phyloP scores from a whole-genome alignment of 139 green algal genomes.

The Chlorella sorokiniana region DNA sequence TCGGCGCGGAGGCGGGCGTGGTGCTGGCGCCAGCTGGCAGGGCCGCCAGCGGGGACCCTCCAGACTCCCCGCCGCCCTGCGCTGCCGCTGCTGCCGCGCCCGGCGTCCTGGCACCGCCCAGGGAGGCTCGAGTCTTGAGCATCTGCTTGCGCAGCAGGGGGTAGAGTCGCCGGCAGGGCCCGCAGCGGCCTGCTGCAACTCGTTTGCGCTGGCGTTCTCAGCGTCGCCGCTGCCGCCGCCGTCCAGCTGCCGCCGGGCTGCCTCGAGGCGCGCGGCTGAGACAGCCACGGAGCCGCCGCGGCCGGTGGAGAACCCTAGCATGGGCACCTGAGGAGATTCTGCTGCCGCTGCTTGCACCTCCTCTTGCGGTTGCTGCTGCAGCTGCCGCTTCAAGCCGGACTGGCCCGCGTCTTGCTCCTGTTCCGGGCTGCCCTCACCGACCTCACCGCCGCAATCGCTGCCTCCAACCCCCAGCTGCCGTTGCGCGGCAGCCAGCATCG shows the following conservation, averaged over 20 bases:
- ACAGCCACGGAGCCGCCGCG: neutral
- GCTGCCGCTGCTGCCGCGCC: neutral
- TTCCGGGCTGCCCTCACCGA: neutral
- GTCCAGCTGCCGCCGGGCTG: neutral
- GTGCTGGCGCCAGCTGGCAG: neutral
- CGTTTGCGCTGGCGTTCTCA: neutral
- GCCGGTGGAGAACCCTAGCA: neutral
- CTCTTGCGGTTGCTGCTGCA: neutral
- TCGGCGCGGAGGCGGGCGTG: conserved; percentile 3
- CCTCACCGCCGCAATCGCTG: too few species aligned
- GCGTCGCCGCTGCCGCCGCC: neutral
- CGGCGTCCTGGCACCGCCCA: neutral
- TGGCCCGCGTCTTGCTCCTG: neutral
- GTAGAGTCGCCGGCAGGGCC: neutral
- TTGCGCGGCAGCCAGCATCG: neutral
- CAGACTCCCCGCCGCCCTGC: neutral
- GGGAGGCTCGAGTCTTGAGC: neutral
- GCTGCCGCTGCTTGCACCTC: neutral
- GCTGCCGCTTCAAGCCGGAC: neutral
- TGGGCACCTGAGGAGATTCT: neutral
- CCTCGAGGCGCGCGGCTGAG: neutral
- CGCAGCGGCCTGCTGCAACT: conserved; percentile 2
- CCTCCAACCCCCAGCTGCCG: neutral
- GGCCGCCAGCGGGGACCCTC: neutral
- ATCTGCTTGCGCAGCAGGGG: conserved; percentile 24